Evolutionary conservation across 345 rosid species (phyloP).

Genomic region (Brassica incana): DNA sequence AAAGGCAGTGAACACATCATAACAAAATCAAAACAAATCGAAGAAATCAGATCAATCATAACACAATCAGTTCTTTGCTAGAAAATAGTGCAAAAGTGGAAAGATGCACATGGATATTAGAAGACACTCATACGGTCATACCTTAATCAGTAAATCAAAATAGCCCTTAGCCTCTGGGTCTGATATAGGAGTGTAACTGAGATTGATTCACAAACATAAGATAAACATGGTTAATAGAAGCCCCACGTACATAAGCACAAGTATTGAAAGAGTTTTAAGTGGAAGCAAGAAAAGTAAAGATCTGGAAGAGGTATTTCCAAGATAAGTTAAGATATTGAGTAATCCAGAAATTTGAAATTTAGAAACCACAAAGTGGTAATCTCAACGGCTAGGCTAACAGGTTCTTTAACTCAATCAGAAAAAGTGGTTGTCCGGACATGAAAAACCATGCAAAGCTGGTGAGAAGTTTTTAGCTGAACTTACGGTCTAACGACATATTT

Average conservation of each 20-base stretch:
- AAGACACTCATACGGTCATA: conserved; percentile 44
- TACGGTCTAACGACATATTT: conserved; percentile 93
- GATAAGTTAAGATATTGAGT: background rate
- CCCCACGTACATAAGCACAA: background rate
- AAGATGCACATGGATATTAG: background rate
- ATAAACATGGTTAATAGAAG: background rate
- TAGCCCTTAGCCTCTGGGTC: conserved; percentile 85
- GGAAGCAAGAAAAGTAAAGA: too few species aligned
- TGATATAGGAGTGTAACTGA: conserved; percentile 94
- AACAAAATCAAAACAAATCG: background rate
- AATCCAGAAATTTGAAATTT: background rate
- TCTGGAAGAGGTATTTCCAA: background rate
- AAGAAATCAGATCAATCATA: conserved; percentile 8
- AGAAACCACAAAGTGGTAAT: background rate
- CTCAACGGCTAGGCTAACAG: background rate
- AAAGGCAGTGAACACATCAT: conserved; percentile 21
- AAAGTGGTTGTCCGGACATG: background rate
- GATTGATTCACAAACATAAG: conserved; percentile 9
- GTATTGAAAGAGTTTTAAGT: background rate
- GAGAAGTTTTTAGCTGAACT: conserved; percentile 41
- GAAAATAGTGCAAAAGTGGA: background rate
- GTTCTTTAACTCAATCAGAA: background rate
- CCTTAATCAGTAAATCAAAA: conserved; percentile 93
- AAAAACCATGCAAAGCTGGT: conserved; percentile 12
- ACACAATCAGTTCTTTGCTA: background rate